Evolutionary conservation across 495 filamentous ascomycete species (phyloP).

Genomic region (Tetracladium setigerum): DNA sequence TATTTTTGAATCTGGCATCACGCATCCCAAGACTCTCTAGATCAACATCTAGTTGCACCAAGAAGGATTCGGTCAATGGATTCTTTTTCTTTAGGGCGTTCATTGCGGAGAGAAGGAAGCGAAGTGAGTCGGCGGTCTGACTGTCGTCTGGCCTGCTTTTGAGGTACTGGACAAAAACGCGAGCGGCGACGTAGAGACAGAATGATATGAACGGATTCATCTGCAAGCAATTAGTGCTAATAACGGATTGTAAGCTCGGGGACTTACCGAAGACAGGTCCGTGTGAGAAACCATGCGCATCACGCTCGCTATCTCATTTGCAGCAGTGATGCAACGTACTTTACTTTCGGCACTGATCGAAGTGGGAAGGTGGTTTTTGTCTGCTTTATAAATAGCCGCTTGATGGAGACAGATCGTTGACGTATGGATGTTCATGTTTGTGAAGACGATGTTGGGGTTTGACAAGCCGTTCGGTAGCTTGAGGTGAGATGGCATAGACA

Average conservation of each 20-base stretch:
- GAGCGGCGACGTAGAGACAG: slow-evolving; percentile 87
- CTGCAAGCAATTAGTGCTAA: slow-evolving; percentile 34
- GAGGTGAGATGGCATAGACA: slow-evolving; percentile 76
- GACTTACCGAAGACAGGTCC: slow-evolving; percentile 73
- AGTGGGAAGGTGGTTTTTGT: slow-evolving; percentile 73
- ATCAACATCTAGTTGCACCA: slow-evolving; percentile 90
- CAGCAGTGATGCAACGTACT: slow-evolving; percentile 85
- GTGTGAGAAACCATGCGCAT: slow-evolving; percentile 94
- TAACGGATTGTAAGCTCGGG: background rate
- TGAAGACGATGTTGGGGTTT: slow-evolving; percentile 85
- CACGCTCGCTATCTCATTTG: slow-evolving; percentile 89
- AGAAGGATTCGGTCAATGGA: slow-evolving; percentile 89
- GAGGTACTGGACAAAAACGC: slow-evolving; percentile 92
- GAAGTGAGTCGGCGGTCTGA: slow-evolving; percentile 71
- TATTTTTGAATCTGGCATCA: slow-evolving; percentile 43
- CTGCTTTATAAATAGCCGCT: slow-evolving; percentile 94
- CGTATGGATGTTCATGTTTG: slow-evolving; percentile 95
- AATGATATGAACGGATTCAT: slow-evolving; percentile 97
- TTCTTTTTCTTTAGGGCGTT: slow-evolving; percentile 81
- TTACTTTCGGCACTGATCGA: slow-evolving; percentile 83
- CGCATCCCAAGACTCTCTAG: slow-evolving; percentile 57
- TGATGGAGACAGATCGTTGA: slow-evolving; percentile 97
- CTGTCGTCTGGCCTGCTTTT: slow-evolving; percentile 82
- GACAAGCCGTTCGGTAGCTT: slow-evolving; percentile 69
- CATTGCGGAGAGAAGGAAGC: slow-evolving; percentile 86